Base-by-base conservation (phyloP, 2,329 filamentous ascomycete genomes). In the Epichloe baconii region DNA sequence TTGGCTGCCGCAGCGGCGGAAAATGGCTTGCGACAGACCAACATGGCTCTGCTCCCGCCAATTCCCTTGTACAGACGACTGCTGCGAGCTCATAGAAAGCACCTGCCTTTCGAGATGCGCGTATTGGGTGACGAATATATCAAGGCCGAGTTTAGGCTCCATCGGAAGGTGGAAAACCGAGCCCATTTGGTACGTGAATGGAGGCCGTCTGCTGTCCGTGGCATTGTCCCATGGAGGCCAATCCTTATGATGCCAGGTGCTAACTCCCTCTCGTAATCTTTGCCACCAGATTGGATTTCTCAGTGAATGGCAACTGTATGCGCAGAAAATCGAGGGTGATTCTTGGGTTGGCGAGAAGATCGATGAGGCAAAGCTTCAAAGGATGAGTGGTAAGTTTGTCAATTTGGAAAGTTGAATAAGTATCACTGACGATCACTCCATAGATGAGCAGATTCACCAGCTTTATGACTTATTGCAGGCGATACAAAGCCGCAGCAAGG, bases 281-380 rank as follows among this genome's bases (percentile, higher is more conserved):
- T 31, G 14, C 15, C 49, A 6, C 26, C 57, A 95, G 88, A 88
- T 97, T 60, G 93, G 91, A 2, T 98, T 98, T 67, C 75, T 98
- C 59, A 91, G 87, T 0, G 90, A 97, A 67, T 98, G 91, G 91
- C 93, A 98, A 67, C 71, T 88, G 49, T 98, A 97, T 64, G 90
- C 89, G 2, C 91, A 98, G 65, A 83, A 88, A 64, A 71, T 98
- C 15, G 91, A 97, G 63, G 91, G 90, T 0, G 85, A 95, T 49
- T 67, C 76, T 0, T 97, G 93, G 93, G 75, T 78, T 53, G 91
- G 85, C 1, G 87, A 88, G 56, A 91, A 84, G 65, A 76, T 97
- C 65, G 91, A 97, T 56, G 79, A 80, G 58, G 74, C 71, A 1
- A 95, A 95, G 68, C 73, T 97, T 51, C 83, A 88, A 54, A 96